Conservation (phyloP, 2,329 filamentous ascomycete genomes). For the Phyllachora maydis region DNA sequence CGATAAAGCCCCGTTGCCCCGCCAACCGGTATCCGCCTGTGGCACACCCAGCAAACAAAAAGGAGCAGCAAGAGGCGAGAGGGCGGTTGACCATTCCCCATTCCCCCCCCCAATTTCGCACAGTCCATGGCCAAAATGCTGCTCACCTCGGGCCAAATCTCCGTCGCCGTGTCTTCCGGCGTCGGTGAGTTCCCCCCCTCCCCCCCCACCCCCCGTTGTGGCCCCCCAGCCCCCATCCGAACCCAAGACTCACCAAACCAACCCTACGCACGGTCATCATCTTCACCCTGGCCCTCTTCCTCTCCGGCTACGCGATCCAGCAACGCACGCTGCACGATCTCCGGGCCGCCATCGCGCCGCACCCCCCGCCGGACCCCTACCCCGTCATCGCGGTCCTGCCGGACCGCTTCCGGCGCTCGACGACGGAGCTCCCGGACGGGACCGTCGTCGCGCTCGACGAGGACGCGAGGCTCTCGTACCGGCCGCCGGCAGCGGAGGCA, state of each 20-base stretch:
- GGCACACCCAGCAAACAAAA: too few relatives aligned
- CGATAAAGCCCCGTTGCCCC: too few relatives aligned
- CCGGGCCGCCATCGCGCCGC: constrained; percentile 46
- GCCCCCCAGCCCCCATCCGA: constrained; percentile 1
- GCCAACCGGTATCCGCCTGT: too few relatives aligned
- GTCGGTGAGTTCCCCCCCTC: constrained; percentile 28
- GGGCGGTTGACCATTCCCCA: too few relatives aligned
- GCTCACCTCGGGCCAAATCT: constrained; percentile 51
- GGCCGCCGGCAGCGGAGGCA: constrained; percentile 1
- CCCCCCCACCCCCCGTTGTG: constrained; percentile 2
- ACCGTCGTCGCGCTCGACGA: constrained; percentile 18
- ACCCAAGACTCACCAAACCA: constrained; percentile 2
- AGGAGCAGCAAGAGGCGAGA: too few relatives aligned
- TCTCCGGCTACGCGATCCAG: constrained; percentile 74
- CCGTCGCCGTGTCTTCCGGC: constrained; percentile 39
- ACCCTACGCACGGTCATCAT: constrained; percentile 38
- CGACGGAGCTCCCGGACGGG: constrained; percentile 24
- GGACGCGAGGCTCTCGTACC: constrained; percentile 10
- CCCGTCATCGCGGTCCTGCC: constrained; percentile 29
- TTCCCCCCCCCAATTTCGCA: too few relatives aligned
- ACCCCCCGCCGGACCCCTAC: constrained; percentile 23
- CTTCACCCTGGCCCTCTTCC: constrained; percentile 66
- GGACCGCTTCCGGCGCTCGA: constrained; percentile 23
- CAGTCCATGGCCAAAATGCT: constrained; percentile 22
- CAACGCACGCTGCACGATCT: constrained; percentile 67